Evolutionary conservation across 1,284 basidiomycete species (phyloP).

Genomic region (Inonotus obliquus): DNA sequence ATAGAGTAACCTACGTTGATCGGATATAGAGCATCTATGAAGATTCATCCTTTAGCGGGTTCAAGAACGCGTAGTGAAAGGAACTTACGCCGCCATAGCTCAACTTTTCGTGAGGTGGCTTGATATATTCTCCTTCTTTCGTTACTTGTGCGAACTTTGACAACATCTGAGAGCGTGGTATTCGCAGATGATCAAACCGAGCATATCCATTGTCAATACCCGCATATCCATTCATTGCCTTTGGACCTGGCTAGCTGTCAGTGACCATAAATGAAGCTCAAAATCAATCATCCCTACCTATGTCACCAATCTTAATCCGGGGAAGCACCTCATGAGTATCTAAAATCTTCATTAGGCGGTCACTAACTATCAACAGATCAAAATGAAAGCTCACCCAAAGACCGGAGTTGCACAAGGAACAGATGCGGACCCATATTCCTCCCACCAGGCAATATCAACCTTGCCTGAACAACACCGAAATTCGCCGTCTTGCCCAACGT

Average conservation of each 20-base stretch:
- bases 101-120: constrained; percentile 69
- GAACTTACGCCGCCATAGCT: constrained; percentile 68
- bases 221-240: constrained; percentile 51
- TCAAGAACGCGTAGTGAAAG: constrained; percentile 1
- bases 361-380: not conserved
- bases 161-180: constrained; percentile 74
- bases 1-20: constrained; percentile 40
- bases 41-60: too few species aligned
- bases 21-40: constrained; percentile 74
- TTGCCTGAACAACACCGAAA: constrained; percentile 76
- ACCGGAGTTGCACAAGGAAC: constrained; percentile 69
- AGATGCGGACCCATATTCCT: constrained; percentile 72
- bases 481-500: constrained; percentile 69
- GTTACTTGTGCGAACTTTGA: constrained; percentile 71
- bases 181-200: constrained; percentile 64
- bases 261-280: not conserved
- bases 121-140: constrained; percentile 59
- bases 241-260: constrained; percentile 45
- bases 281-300: constrained; percentile 40
- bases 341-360: constrained; percentile 24
- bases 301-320: constrained; percentile 73
- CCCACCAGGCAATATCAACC: constrained; percentile 61
- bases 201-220: constrained; percentile 70
- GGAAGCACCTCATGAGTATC: constrained; percentile 57
- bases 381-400: constrained; percentile 39